Evolutionary conservation across 306 rosid species (phyloP), one percentile per base, ranked within the genome.

Genomic region (Quercus parvula): DNA sequence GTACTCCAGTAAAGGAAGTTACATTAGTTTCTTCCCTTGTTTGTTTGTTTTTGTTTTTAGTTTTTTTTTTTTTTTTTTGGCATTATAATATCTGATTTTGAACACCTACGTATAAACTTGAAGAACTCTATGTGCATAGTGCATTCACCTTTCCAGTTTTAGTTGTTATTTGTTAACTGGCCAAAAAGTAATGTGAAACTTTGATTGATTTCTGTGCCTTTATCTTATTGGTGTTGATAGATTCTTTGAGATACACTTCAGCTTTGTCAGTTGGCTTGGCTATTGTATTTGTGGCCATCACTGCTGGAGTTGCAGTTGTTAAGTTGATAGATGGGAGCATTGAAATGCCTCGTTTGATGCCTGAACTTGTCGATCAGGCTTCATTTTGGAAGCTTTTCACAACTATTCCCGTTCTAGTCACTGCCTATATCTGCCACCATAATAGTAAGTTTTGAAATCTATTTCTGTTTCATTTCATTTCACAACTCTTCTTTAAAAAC

Each of bases 341-440:
- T 56, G 81, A 25, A 63, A 87, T 86, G 81, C 96, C 93, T 19
- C 88, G 85, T 30, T 74, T 89, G 77, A 85, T 84, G 93, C 90
- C 90, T 3, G 75, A 84, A 59, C 78, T 85, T 71, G 28, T 33
- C 17, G 88, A 85, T 78, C 87, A 81, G 75, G 87, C 85, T 11
- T 91, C 93, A 5, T 91, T 89, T 77, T 91, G 91, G 90, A 81
- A 91, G 85, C 91, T 89, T 70, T 87, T 91, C 83, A 87, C 93
- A 46, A 83, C 91, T 56, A 72, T 87, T 75, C 93, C 93, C 14
- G 56, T 91, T 79, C 85, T 91, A 15, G 91, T 91, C 81, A 91
- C 91, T 44, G 87, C 95, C 55, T 91, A 89, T 79, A 91, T 89
- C 77, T 91, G 91, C 77, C 93, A 89, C 73, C 90, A 89, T 64